Base-by-base conservation (phyloP, 2,329 filamentous ascomycete species). In the Zarea fungicola region DNA sequence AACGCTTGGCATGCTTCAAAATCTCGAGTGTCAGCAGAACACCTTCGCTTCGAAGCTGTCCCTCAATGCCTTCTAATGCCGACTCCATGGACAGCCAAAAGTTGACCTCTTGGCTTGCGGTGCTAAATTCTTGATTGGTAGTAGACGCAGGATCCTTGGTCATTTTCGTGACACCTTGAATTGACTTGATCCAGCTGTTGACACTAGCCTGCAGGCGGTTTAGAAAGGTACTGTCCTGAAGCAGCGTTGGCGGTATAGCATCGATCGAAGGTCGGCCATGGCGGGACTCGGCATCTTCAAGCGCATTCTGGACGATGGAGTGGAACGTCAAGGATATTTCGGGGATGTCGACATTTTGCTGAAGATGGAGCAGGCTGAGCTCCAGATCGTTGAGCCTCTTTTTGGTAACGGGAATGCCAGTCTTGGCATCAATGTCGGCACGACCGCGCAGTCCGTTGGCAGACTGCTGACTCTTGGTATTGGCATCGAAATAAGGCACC, bases 21-120 rank as follows among this genome's bases (percentile, higher is more conserved):
- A 99, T 92, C 59, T 96, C 92, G 64, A 99, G 79, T 0, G 95
- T 97, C 60, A 99, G 71, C 58, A 83, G 77, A 18, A 99, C 92
- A 23, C 93, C 93, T 49, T 95, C 89, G 55, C 91, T 90, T 54
- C 84, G 78, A 49, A 99, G 78, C 66, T 97, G 92, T 34, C 78
- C 81, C 65, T 96, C 92, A 52, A 99, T 96, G 23, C 86, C 86
- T 65, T 96, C 91, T 55, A 99, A 70, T 5, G 91, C 89, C 14
- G 85, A 87, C 67, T 99, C 95, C 87, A 99, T 96, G 2, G 90
- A 95, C 43, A 99, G 69, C 93, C 93, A 99, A 63, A 99, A 99
- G 67, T 96, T 96, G 67, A 99, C 96, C 67, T 99, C 93, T 66
- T 97, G 93, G 49, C 89, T 92, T 26, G 93, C 93, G 19, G 90